Conservation (phyloP, 441 rosid species). For the Pelargonium australe region DNA sequence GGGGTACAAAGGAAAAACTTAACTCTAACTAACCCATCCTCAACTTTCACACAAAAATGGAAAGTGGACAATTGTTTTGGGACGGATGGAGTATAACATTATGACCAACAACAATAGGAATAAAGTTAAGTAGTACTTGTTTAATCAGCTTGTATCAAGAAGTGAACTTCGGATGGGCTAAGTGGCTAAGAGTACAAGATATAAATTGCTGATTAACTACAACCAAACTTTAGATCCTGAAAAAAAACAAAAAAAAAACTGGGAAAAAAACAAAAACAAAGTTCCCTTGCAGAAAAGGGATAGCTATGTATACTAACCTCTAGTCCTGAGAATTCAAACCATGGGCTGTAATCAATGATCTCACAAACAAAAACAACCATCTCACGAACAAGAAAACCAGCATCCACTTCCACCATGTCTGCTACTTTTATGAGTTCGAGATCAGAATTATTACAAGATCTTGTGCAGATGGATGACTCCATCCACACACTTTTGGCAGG, state of each 20-base stretch:
- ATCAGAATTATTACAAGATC: conserved; percentile 97
- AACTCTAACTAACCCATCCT: too few relatives aligned
- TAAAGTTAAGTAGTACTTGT: background rate
- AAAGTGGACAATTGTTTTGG: too few relatives aligned
- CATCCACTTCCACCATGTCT: conserved; percentile 96
- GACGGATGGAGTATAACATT: too few relatives aligned
- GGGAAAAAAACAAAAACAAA: background rate
- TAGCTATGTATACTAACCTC: conserved; percentile 61
- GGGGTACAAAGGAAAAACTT: too few relatives aligned
- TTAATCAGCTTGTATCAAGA: conserved; percentile 3
- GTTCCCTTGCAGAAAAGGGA: conserved; percentile 9
- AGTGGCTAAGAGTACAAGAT: background rate
- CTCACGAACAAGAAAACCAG: conserved; percentile 97
- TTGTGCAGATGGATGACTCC: conserved; percentile 97
- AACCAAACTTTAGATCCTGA: background rate
- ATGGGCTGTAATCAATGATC: conserved; percentile 97
- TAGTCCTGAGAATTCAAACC: conserved; percentile 97
- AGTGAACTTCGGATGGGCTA: background rate
- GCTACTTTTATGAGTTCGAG: conserved; percentile 97
- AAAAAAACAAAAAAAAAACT: too few relatives aligned
- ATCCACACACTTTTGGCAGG: conserved; percentile 93
- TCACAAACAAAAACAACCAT: conserved; percentile 97
- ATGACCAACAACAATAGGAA: too few relatives aligned
- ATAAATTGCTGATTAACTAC: background rate
- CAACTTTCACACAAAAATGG: too few relatives aligned